Conservation (phyloP, 768 basidiomycete genomes). For the Leccinum uliginosum region DNA sequence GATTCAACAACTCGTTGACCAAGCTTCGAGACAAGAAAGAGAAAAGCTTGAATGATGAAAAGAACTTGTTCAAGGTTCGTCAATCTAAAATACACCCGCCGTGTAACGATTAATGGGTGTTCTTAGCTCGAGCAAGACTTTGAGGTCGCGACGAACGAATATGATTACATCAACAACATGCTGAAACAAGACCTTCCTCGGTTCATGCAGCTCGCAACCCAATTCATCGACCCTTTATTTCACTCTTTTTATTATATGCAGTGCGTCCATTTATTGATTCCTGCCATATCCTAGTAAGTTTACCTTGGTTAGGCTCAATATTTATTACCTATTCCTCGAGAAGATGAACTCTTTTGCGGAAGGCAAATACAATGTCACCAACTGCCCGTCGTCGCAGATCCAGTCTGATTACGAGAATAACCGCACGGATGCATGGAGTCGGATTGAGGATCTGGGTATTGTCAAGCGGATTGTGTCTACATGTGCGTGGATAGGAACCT, state of each 20-base stretch:
- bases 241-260: constrained; percentile 99
- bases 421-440: constrained; percentile 77
- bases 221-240: constrained; percentile 96
- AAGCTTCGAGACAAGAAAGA: constrained; percentile 99
- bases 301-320: constrained; percentile 62
- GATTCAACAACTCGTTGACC: constrained; percentile 91
- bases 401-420: constrained; percentile 71
- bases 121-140: constrained; percentile 91
- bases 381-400: constrained; percentile 64
- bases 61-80: constrained; percentile 89
- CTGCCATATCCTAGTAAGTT: background rate
- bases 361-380: constrained; percentile 70
- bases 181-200: constrained; percentile 90
- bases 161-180: constrained; percentile 86
- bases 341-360: constrained; percentile 87
- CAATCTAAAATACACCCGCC: background rate
- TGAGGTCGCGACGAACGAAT: constrained; percentile 86
- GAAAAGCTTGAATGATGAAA: constrained; percentile 92
- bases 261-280: constrained; percentile 45
- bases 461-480: constrained; percentile 82
- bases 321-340: constrained; percentile 91
- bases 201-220: constrained; percentile 84
- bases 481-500: constrained; percentile 50
- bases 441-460: constrained; percentile 76
- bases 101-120: background rate